Base-by-base conservation (phyloP, 352 stramenopile species). In the Peronosclerospora sorghi region DNA sequence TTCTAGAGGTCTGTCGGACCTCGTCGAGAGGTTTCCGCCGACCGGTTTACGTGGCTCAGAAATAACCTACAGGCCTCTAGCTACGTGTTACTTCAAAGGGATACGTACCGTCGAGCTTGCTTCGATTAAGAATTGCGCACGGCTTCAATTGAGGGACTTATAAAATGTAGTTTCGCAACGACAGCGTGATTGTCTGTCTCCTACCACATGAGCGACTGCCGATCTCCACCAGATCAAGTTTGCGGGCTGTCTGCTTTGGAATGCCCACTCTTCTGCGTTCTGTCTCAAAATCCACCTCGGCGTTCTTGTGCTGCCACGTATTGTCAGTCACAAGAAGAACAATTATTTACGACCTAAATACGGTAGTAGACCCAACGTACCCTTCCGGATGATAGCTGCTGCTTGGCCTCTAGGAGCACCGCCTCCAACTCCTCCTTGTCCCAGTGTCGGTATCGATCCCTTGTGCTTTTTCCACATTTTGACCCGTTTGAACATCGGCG, bases 401-500 rank as follows among this genome's bases (percentile, higher is more conserved):
- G 75, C 73, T 50, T 88, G 78, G 21, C 78, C 78, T 53, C 78
- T 70, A 20, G 73, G 75, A 1, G 61, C 72, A 6, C 57, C 59
- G 24, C 73, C 72, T 42, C 68, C 74, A 29, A 67, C 45, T 12
- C 72, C 75, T 46, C 78, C 74, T 41, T 88, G 70, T 15, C 75
- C 76, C 19, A 91, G 48, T 23, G 72, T 72, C 17, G 74, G 78
- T 45, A 86, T 83, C 19, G 72, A 49, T 18, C 78, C 78, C 51
- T 84, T 83, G 62, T 88, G 75, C 53, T 88, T 91, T 63, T 91
- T 91, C 78, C 78, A 91, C 47, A 91, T 55, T 56, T 88, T 88
- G 50, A 91, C 72, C 46, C 78, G 59, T 58, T 88, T 88, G 54
- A 91, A 91, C 75, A 91, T 88, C 35, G 78, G 78, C 41, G 78